These are phyloP conservation scores for Cystofilobasidium macerans DNA, from an alignment of 768 basidiomycete genomes.

Conservation along the genomic window DNA sequence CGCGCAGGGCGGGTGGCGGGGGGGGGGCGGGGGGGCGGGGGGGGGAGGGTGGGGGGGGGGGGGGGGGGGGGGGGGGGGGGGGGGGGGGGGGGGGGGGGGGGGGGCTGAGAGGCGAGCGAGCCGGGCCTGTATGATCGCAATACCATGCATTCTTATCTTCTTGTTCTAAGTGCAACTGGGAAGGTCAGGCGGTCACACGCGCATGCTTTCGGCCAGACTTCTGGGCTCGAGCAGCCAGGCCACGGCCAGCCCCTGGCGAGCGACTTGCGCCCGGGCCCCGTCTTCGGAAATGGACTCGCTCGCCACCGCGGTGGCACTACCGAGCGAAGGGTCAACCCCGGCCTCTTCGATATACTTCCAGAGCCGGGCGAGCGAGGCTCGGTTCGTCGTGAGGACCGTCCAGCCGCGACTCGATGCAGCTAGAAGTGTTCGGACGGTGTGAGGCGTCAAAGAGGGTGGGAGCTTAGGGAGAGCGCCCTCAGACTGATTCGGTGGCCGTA, in stretches of 20 bases:
- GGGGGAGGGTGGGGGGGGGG: too few species aligned
- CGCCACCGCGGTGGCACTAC: constrained; percentile 24
- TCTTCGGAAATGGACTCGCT: too few species aligned
- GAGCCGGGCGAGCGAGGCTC: constrained; percentile 63
- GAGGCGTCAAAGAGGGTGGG: constrained; percentile 25
- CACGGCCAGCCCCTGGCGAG: constrained; percentile 18
- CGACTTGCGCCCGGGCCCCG: constrained; percentile 12
- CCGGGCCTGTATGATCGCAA: too few species aligned
- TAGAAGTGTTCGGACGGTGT: constrained; percentile 59
- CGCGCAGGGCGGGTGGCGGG: too few species aligned
- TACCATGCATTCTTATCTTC: too few species aligned
- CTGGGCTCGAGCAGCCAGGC: constrained; percentile 27
- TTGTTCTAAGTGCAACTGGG: too few species aligned
- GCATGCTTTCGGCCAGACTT: constrained; percentile 26
- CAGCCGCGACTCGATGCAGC: constrained; percentile 57
- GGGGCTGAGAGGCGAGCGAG: too few species aligned
- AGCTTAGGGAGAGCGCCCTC: neutral
- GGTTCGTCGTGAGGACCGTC: constrained; percentile 83
- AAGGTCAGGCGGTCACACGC: neutral
- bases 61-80: too few species aligned
- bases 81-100: too few species aligned
- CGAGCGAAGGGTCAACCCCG: constrained; percentile 2
- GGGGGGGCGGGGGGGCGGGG: too few species aligned
- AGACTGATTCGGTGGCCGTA: neutral
- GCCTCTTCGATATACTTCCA: constrained; percentile 51